Evolutionary conservation across 2,329 filamentous ascomycete genomes (phyloP), one percentile per base, ranked within the genome.

Genomic region (Rasamsonia emersonii): DNA sequence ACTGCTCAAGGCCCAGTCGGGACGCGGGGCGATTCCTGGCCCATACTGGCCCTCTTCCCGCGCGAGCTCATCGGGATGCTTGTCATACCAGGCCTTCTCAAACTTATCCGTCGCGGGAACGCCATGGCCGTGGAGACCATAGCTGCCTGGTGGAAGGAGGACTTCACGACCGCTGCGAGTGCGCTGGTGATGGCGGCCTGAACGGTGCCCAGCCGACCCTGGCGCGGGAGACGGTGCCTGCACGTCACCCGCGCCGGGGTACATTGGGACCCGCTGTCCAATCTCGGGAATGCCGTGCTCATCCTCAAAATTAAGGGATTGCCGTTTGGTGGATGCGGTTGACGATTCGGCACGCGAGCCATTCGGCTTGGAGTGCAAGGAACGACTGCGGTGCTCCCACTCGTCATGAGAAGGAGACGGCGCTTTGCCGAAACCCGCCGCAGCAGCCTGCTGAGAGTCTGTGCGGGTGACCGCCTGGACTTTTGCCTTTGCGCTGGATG

Each of bases 201-300:
- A 42, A 39, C 58, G 53, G 5, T 31, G 32, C 26, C 65, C 67
- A 42, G 56, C 49, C 37, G 60, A 65, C 18, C 36, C 28, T 6
- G 79, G 80, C 2, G 77, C 74, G 1, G 88, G 86, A 2, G 88
- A 91, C 2, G 91, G 91, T 9, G 91, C 91, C 63, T 98, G 91
- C 7, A 96, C 91, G 54, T 96, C 89, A 40, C 91, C 91, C 25
- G 91, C 84, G 54, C 91, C 77, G 32, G 80, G 82, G 53, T 91
- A 82, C 84, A 98, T 91, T 30, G 91, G 91, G 23, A 98, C 89
- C 51, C 88, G 82, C 50, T 84, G 77, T 28, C 89, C 89, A 45
- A 95, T 91, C 53, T 93, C 84, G 2, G 88, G 88, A 47, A 95
- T 94, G 14, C 88, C 89, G 34, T 86, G 79, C 42, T 91, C 83